Evolutionary conservation across 2,329 filamentous ascomycete species (phyloP).

Genomic region (Tolypocladium guangdongense): DNA sequence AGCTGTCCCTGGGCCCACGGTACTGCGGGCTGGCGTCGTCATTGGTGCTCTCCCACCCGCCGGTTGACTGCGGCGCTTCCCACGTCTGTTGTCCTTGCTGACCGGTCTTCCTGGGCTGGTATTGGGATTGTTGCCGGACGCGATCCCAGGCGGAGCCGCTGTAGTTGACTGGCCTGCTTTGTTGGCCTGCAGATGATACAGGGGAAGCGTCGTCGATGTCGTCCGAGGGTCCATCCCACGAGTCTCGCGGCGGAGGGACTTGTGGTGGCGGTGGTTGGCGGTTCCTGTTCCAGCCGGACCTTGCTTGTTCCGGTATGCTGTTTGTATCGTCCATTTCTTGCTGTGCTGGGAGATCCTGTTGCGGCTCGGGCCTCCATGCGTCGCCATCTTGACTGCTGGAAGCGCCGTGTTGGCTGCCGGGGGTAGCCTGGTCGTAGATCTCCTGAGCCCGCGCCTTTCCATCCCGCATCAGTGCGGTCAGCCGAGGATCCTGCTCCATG

Average conservation of each 20-base stretch:
- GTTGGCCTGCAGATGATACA: conserved; percentile 19
- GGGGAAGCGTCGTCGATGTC: conserved; percentile 33
- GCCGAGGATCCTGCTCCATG: conserved; percentile 17
- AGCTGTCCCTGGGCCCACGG: conserved; percentile 14
- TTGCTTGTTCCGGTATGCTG: conserved; percentile 1
- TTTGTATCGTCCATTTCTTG: conserved; percentile 1
- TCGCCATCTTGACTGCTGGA: conserved; percentile 3
- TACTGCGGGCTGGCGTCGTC: conserved; percentile 13
- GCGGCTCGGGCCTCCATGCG: conserved; percentile 7
- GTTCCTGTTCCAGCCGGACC: conserved; percentile 7
- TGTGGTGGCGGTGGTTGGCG: conserved; percentile 4
- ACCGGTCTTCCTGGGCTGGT: conserved; percentile 12
- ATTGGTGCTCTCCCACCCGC: conserved; percentile 9
- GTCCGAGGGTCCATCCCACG: conserved; percentile 16
- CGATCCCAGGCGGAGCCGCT: conserved; percentile 33
- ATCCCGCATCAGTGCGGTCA: conserved; percentile 12
- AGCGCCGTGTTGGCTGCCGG: neutral
- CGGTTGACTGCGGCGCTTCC: conserved; percentile 6
- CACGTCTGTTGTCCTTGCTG: conserved; percentile 10
- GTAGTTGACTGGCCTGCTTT: conserved; percentile 6
- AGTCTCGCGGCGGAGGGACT: conserved; percentile 1
- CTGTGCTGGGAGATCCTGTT: conserved; percentile 3
- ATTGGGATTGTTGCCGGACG: conserved; percentile 25
- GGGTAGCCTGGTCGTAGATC: conserved; percentile 7
- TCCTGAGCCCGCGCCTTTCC: conserved; percentile 8